Evolutionary conservation across 2,329 filamentous ascomycete genomes (phyloP).

Genomic region (Penicillium sp.): DNA sequence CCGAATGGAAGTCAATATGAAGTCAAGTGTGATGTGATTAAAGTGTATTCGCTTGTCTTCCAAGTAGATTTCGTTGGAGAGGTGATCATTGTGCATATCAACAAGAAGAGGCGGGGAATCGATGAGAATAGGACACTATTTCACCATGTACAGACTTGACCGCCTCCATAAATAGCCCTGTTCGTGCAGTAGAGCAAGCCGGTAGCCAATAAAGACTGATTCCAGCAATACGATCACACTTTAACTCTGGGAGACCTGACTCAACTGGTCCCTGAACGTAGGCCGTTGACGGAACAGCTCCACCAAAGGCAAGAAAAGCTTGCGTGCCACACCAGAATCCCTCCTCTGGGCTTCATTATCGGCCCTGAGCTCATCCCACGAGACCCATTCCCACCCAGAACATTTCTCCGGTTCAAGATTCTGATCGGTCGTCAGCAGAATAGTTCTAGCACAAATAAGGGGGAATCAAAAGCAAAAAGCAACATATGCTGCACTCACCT

Average conservation of each 20-base stretch:
- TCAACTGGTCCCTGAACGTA: constrained; percentile 3
- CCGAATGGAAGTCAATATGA: too few species aligned
- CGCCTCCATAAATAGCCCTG: too few species aligned
- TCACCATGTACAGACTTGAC: too few species aligned
- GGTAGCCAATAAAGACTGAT: too few species aligned
- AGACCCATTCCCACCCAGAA: constrained; percentile 51
- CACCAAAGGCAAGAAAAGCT: constrained; percentile 48
- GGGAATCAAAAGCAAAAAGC: background rate
- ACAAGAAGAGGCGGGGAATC: too few species aligned
- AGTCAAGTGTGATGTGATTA: too few species aligned
- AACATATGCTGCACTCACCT: constrained; percentile 43
- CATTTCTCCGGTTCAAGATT: constrained; percentile 52
- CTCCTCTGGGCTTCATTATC: constrained; percentile 33
- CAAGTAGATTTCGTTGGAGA: too few species aligned
- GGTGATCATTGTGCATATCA: too few species aligned
- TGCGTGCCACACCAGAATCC: constrained; percentile 25
- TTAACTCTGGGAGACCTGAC: background rate
- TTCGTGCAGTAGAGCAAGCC: too few species aligned
- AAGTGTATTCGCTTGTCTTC: too few species aligned
- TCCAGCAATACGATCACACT: too few species aligned
- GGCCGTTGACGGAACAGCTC: constrained; percentile 44
- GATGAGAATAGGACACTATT: too few species aligned
- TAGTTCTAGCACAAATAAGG: background rate
- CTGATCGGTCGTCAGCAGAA: constrained; percentile 4
- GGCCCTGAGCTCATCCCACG: constrained; percentile 46